Conservation (phyloP, 805 yeast species). For the Isabelozyma heimii region DNA sequence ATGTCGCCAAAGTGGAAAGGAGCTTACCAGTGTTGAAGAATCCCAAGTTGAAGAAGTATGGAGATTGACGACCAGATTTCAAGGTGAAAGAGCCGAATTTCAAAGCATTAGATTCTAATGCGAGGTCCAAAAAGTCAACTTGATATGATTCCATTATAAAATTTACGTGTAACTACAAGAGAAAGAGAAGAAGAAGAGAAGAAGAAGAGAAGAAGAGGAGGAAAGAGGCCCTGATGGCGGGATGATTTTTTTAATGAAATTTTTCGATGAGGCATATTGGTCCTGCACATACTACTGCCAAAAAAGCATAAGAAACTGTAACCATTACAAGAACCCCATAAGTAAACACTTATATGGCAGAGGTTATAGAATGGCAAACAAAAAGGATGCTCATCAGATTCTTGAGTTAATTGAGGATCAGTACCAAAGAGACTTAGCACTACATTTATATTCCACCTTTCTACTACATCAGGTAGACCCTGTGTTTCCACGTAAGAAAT, state of each 20-base stretch:
- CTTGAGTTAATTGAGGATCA: conserved; percentile 44
- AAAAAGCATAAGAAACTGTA: too few species aligned
- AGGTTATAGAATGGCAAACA: neutral
- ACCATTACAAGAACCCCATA: too few species aligned
- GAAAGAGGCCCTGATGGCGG: neutral
- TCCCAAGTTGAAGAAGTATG: conserved; percentile 95
- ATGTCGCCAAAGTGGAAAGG: conserved; percentile 76
- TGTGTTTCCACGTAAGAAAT: conserved; percentile 33
- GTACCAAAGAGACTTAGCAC: conserved; percentile 53
- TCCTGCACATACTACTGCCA: neutral
- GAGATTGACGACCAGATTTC: conserved; percentile 91
- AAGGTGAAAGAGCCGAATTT: conserved; percentile 86
- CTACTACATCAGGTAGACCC: conserved; percentile 40
- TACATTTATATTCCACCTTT: conserved; percentile 62
- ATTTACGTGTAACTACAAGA: neutral
- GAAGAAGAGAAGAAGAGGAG: neutral
- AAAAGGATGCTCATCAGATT: conserved; percentile 18
- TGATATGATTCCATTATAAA: conserved; percentile 46
- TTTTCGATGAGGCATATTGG: neutral
- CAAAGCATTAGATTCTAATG: conserved; percentile 78
- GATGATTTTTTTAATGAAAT: neutral
- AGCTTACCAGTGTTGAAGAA: conserved; percentile 77
- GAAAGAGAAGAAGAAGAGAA: neutral
- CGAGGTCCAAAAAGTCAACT: conserved; percentile 71
- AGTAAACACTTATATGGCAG: too few species aligned